Evolutionary conservation across 192 early-diverging fungal species (phyloP).

Genomic region (Radiomyces spectabilis): DNA sequence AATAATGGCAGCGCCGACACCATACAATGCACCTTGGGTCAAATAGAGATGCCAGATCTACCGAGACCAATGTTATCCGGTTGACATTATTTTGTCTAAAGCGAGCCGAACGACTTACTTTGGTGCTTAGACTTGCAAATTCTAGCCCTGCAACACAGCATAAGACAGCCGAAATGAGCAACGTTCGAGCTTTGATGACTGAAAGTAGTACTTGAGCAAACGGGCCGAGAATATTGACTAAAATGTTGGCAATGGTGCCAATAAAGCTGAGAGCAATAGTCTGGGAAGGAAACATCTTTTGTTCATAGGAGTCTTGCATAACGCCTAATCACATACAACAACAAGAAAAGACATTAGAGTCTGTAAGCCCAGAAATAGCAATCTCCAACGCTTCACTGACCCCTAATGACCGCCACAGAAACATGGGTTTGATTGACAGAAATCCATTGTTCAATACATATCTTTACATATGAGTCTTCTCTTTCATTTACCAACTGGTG

Average conservation of each 20-base stretch:
- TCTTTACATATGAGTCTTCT: background rate
- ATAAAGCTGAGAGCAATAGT: conserved; percentile 13
- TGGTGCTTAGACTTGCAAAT: conserved; percentile 14
- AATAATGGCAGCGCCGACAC: conserved; percentile 27
- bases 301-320: conserved; percentile 18
- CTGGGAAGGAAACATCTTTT: background rate
- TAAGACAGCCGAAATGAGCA: conserved; percentile 1
- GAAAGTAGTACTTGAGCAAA: conserved; percentile 5
- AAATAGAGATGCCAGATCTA: conserved; percentile 47
- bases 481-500: conserved; percentile 18
- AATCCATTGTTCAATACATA: background rate
- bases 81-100: background rate
- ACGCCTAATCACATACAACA: too few relatives aligned
- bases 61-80: background rate
- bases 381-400: background rate
- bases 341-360: background rate
- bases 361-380: background rate
- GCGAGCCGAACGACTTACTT: conserved; percentile 3
- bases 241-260: conserved; percentile 13
- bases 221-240: conserved; percentile 13
- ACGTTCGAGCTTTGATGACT: background rate
- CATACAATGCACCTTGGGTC: conserved; percentile 49
- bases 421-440: background rate
- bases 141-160: background rate
- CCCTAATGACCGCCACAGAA: background rate